These are phyloP conservation scores for Tricholoma matsutake DNA, from an alignment of 768 basidiomycete genomes.

Conservation along the genomic window DNA sequence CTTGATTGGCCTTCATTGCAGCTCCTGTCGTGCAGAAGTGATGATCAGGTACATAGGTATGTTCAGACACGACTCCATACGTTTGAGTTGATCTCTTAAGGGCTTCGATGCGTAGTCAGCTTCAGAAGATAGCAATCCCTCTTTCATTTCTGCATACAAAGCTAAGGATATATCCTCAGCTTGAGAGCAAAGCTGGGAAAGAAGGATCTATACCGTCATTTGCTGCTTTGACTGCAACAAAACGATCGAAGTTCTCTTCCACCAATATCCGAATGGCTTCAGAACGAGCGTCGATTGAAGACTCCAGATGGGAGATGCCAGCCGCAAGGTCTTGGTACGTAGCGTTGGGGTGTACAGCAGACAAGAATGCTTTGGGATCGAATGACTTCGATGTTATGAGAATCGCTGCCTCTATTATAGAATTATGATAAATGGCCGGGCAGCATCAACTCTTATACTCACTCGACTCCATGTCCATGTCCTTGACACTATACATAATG, in stretches of 20 bases:
- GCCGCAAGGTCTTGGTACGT: conserved; percentile 87
- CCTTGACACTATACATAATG: conserved; percentile 45
- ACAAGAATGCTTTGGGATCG: conserved; percentile 92
- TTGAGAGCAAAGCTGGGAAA: conserved; percentile 11
- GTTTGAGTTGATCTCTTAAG: conserved; percentile 80
- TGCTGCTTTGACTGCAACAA: conserved; percentile 94
- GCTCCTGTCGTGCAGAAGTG: conserved; percentile 51
- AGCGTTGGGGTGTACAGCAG: conserved; percentile 89
- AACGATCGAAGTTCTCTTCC: conserved; percentile 97
- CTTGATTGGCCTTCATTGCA: conserved; percentile 90
- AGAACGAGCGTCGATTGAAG: conserved; percentile 85
- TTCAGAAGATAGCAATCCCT: conserved; percentile 72
- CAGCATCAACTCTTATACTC: conserved; percentile 21
- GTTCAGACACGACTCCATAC: conserved; percentile 39
- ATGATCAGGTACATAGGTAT: neutral
- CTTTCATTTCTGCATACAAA: conserved; percentile 89
- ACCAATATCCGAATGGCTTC: conserved; percentile 94
- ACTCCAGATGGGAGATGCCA: conserved; percentile 70
- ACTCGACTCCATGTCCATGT: conserved; percentile 81
- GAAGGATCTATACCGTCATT: conserved; percentile 73
- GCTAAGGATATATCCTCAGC: conserved; percentile 42
- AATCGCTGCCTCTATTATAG: conserved; percentile 64
- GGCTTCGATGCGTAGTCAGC: conserved; percentile 83
- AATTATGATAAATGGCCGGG: neutral
- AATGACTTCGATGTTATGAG: conserved; percentile 91